These are phyloP conservation scores for Lignosus rhinocerotis DNA, from an alignment of 1,284 basidiomycete species.

Conservation along the genomic window DNA sequence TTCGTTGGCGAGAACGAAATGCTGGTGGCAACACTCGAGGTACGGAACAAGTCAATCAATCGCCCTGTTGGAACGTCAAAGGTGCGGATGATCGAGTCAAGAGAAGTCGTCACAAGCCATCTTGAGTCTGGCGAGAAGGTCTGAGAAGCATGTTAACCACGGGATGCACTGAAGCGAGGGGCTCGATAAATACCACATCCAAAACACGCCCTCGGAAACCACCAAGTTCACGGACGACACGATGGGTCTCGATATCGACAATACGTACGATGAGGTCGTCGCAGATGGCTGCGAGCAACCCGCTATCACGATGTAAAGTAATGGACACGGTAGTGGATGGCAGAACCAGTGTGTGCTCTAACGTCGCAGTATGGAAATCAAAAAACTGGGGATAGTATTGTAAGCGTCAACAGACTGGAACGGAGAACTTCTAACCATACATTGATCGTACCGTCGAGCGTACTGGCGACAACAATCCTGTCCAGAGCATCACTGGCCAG, in stretches of 20 bases:
- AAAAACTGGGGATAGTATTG: conserved; percentile 70
- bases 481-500: conserved; percentile 89
- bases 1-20: conserved; percentile 92
- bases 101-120: conserved; percentile 87
- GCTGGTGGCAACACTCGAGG: conserved; percentile 88
- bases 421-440: conserved; percentile 49
- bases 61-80: conserved; percentile 95
- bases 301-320: conserved; percentile 82
- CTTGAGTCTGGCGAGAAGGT: conserved; percentile 92
- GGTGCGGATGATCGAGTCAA: conserved; percentile 92
- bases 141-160: conserved; percentile 40
- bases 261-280: conserved; percentile 86
- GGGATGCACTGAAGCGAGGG: not conserved
- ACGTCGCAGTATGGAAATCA: conserved; percentile 85
- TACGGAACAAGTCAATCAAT: conserved; percentile 91
- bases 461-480: conserved; percentile 77
- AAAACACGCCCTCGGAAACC: conserved; percentile 82
- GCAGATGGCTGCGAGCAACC: conserved; percentile 82
- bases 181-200: conserved; percentile 65
- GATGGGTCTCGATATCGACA: conserved; percentile 89
- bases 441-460: conserved; percentile 85
- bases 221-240: conserved; percentile 84
- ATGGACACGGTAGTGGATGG: conserved; percentile 74
- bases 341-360: conserved; percentile 69
- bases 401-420: not conserved